phyloP scores from a whole-genome alignment of 345 rosid genomes.

The Eucalyptus erythrocorys region DNA sequence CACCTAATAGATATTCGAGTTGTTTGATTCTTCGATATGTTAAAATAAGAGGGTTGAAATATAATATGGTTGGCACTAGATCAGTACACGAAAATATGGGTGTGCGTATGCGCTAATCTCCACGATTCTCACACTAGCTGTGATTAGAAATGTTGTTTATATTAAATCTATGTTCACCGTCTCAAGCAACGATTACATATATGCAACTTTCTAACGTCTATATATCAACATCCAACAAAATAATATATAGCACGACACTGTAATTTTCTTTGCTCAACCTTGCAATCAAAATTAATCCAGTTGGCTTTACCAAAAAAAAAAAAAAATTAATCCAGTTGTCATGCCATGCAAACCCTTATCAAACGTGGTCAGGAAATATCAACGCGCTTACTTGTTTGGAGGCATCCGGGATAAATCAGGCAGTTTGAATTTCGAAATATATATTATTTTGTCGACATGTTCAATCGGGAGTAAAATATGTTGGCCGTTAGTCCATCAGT shows the following conservation, averaged over 20 bases:
- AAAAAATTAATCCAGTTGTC: background rate
- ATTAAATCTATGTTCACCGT: background rate
- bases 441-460: background rate
- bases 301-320: too few species aligned
- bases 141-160: background rate
- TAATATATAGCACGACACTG: background rate
- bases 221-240: background rate
- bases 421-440: background rate
- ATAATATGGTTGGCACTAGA: background rate
- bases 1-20: background rate
- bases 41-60: background rate
- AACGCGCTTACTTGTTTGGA: background rate
- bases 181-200: background rate
- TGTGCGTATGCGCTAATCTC: background rate
- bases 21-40: background rate
- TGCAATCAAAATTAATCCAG: background rate
- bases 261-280: background rate
- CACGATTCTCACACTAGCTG: background rate
- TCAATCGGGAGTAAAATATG: background rate
- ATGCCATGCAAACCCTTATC: background rate
- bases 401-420: background rate
- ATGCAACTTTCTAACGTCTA: background rate
- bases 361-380: background rate
- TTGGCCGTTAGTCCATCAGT: background rate
- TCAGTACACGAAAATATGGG: background rate